phyloP scores from a whole-genome alignment of 805 yeast genomes.

The Candida xyloterini region DNA sequence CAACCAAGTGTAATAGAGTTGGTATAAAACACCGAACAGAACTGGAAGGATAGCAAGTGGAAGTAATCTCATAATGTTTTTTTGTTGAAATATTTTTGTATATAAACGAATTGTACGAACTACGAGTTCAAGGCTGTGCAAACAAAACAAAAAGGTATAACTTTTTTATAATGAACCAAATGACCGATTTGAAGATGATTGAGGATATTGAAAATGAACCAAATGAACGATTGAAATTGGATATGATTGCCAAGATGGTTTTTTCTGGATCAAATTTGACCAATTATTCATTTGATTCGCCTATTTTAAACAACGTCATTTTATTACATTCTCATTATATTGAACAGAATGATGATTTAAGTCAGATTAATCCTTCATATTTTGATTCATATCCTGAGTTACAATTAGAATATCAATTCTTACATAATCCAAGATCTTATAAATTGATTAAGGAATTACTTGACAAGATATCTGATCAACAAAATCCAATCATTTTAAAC shows the following conservation, averaged over 20 bases:
- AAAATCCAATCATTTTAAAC: neutral
- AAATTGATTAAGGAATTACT: neutral
- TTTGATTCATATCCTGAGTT: neutral
- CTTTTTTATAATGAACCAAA: neutral
- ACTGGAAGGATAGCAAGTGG: conserved; percentile 26
- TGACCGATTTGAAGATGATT: neutral
- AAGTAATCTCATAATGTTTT: conserved; percentile 12
- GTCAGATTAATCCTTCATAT: neutral
- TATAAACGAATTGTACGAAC: conserved; percentile 1
- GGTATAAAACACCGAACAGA: conserved; percentile 36
- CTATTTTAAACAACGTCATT: neutral
- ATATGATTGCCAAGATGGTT: neutral
- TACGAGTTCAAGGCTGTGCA: too few species aligned
- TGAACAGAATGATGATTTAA: neutral
- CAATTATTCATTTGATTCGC: neutral
- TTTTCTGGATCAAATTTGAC: neutral
- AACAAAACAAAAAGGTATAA: too few species aligned
- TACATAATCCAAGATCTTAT: neutral
- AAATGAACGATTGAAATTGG: neutral
- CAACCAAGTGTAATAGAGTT: conserved; percentile 57
- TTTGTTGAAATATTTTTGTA: neutral
- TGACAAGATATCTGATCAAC: neutral
- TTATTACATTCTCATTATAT: neutral
- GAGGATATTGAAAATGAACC: neutral
- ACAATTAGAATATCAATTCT: conserved; percentile 1